Base-by-base conservation (phyloP, 2,329 filamentous ascomycete genomes). In the Ceratocystis alfenasii region DNA sequence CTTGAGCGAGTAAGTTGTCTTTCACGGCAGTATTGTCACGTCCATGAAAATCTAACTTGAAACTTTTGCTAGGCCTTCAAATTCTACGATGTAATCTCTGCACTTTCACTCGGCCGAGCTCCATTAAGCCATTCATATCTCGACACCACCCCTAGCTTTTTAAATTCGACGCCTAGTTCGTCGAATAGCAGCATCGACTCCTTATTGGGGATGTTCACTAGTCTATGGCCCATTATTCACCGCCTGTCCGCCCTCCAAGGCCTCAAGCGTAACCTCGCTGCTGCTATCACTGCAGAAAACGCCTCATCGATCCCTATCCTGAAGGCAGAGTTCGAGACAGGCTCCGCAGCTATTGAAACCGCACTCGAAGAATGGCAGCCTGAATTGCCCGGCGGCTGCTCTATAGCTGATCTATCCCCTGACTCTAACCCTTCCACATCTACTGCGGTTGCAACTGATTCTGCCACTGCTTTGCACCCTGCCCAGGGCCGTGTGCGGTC, bases 61-160 rank as follows among this genome's bases (percentile, higher is more conserved):
- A 64, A 36, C 17, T 36, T 5, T 12, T 12, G 12, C 36, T 65
- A 86, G 83, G 83, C 83, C 1, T 87, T 86, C 69, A 79, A 81
- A 5, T 86, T 86, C 70, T 86, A 86, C 73, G 83, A 86, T 71
- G 83, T 86, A 25, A 86, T 86, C 66, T 80, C 83, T 5, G 83
- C 84, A 1, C 74, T 87, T 36, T 86, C 83, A 0, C 78, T 85
- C 63, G 83, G 82, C 81, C 81, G 1, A 78, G 75, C 12, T 76
- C 79, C 2, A 78, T 80, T 1, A 77, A 78, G 12, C 76, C 77
- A 4, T 77, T 77, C 17, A 76, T 78, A 28, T 74, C 81, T 1
- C 72, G 78, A 2, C 78, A 79, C 0, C 75, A 81, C 48, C 76
- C 80, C 17, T 76, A 78, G 1, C 71, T 78, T n/a, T 76, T 80